Base-by-base conservation (phyloP, 2,329 filamentous ascomycete species). In the Diaporthe sp. region DNA sequence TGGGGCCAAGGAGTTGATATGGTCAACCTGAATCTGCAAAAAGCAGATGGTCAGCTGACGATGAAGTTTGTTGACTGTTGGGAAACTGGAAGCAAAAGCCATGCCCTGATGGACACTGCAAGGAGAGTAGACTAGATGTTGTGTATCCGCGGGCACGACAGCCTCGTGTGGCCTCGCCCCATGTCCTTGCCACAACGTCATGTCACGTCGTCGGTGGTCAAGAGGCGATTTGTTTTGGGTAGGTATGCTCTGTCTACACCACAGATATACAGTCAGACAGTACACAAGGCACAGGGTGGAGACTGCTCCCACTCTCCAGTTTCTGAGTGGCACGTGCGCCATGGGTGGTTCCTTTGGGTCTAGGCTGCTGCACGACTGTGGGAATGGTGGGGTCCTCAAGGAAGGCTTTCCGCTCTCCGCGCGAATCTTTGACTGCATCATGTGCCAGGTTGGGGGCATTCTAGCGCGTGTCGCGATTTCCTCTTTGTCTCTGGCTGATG, bases 381-480 rank as follows among this genome's bases (percentile, higher is more conserved):
- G 75, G 61, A 73, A 76, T 68, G 71, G 67, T 53, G 72, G 49
- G 67, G 71, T 76, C 58, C 71, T 39, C 58, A 73, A 65, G 71
- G 71, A 73, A 73, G 71, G 46, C 71, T 42, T 74, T 74, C 75
- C 75, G 75, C 57, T 44, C 62, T 68, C 75, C 75, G 75, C 71
- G 72, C 62, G 42, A 74, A 61, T 74, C 75, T 71, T 71, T 70
- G 19, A 70, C 73, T 73, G 72, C 75, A 73, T 76, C 75, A 76
- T 73, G 75, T 76, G 75, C 71, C 65, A 68, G 65, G 46, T 46
- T n/a, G 34, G 58, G 37, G 15, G 44, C 62, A 49, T 68, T 53
- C 68, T 76, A 76, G 75, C 75, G 75, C 71, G 75, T 74, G 60
- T 71, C 75, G 75, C 75, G 71, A 74, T 68, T 76, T 76, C 58